Base-by-base conservation (phyloP, 2,329 filamentous ascomycete species). In the Aspergillus pseudotamarii region DNA sequence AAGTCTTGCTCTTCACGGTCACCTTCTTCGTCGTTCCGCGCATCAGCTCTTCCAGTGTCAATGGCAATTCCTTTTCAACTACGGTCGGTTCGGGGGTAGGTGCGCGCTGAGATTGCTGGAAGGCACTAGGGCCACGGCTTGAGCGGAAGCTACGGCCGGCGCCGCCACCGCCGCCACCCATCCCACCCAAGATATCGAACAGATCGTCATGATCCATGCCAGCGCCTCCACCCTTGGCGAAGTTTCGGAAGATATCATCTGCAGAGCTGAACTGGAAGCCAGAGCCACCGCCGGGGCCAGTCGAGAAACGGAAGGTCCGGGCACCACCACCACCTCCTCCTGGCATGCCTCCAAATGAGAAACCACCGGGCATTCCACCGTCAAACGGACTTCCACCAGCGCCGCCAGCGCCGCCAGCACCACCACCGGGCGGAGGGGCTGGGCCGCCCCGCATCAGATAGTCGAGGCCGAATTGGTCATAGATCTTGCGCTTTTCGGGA, bases 1-100 rank as follows among this genome's bases (percentile, higher is more conserved):
- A 98, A 21, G 91, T 93, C 87, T 98, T 98, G 73, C 94, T 88
- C 84, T 97, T 97, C 68, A 98, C 96, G 82, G 95, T 96, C 86
- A 99, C 93, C 85, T 96, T 97, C 87, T 99, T 99, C 56, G 91
- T 93, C 41, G 89, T 88, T 46, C 95, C 95, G 30, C 86, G 89
- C 82, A 88, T 98, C 65, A 98, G 81, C 73, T 99, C 95, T 78
- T 99, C 95, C 38, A 99, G 82, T 2, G 91, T 88, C 26, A 99
- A 82, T 3, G 89, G 88, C 66, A 99, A 79, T 53, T 91, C 88
- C 73, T 92, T 90, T 80, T 98, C 94, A 12, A 98, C 90, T 0
- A 96, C 94, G 0, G 93, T 93, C 21, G 96, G 91, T 76, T 98
- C 94, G 0, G 93, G 91, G 4, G 92, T 92, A 16, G 78, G 79